These are phyloP conservation scores for Gastrolobium villosum DNA, from an alignment of 306 rosid genomes.

Conservation along the genomic window DNA sequence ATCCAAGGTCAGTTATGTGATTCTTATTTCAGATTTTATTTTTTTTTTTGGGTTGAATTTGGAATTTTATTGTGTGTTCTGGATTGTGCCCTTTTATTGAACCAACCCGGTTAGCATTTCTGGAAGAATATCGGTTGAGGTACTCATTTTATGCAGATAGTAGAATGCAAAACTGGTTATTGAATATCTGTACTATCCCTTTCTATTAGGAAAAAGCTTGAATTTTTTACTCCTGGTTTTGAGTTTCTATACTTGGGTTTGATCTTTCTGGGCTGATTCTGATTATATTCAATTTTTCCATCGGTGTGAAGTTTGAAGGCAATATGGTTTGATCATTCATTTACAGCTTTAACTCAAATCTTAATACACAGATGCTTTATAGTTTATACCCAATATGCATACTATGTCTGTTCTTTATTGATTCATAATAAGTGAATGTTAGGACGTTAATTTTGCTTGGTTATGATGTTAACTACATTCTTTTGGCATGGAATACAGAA, in stretches of 20 bases:
- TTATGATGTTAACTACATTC: slow-evolving; percentile 24
- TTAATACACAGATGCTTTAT: too few species aligned
- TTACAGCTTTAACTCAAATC: too few species aligned
- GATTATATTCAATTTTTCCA: too few species aligned
- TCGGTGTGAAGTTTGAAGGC: too few species aligned
- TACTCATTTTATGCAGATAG: slow-evolving; percentile 12
- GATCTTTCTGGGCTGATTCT: too few species aligned
- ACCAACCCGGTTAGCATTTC: neutral
- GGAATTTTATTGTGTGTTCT: slow-evolving; percentile 25
- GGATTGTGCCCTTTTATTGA: slow-evolving; percentile 39
- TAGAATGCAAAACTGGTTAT: slow-evolving; percentile 20
- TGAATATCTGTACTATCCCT: neutral
- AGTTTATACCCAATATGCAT: too few species aligned
- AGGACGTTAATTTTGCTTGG: neutral
- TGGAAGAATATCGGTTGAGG: neutral
- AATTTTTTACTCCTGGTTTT: too few species aligned
- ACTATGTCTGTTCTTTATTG: too few species aligned
- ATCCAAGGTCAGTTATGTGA: slow-evolving; percentile 47
- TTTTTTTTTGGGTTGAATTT: neutral
- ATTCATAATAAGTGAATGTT: neutral
- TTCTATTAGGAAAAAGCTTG: too few species aligned
- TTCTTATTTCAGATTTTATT: slow-evolving; percentile 27
- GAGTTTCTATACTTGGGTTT: too few species aligned
- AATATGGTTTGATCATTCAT: too few species aligned
- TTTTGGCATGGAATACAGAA: neutral